Percentiles rank a stretch among this genome's conserved stretches.
Evolutionary conservation across 495 filamentous ascomycete genomes (phyloP).

Genomic region (Xylaria grammica): DNA sequence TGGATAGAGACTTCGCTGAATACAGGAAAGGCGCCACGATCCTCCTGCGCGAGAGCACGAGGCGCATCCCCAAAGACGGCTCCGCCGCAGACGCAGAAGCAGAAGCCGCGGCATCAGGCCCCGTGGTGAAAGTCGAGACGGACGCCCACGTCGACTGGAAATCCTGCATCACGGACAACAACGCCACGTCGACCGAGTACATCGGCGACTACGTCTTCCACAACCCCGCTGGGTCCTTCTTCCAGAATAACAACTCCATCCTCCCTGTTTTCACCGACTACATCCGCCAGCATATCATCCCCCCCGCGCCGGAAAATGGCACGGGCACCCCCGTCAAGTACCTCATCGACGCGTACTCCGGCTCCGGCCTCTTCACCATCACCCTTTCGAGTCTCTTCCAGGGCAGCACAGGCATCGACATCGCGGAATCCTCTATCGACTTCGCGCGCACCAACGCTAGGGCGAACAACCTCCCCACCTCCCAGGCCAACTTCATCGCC

Average conservation of each 20-base stretch:
- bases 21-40: constrained; percentile 87
- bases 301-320: constrained; percentile 42
- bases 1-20: constrained; percentile 68
- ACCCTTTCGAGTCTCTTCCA: constrained; percentile 81
- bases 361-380: constrained; percentile 95
- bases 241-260: constrained; percentile 99
- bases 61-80: constrained; percentile 62
- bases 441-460: constrained; percentile 78
- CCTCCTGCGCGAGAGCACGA: constrained; percentile 83
- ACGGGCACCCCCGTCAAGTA: constrained; percentile 63
- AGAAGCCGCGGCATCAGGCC: constrained; percentile 21
- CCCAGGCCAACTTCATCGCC: constrained; percentile 73
- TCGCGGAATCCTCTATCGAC: constrained; percentile 69
- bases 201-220: constrained; percentile 83
- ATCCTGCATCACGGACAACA: constrained; percentile 83
- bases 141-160: constrained; percentile 73
- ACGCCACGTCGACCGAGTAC: constrained; percentile 81
- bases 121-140: constrained; percentile 39
- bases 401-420: constrained; percentile 56
- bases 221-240: constrained; percentile 92
- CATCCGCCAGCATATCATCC: constrained; percentile 80
- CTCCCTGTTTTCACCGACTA: constrained; percentile 88
- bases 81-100: constrained; percentile 9
- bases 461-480: constrained; percentile 68
- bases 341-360: constrained; percentile 96